Evolutionary conservation across 2,329 filamentous ascomycete genomes (phyloP).

Genomic region (Phialophora macrospora): DNA sequence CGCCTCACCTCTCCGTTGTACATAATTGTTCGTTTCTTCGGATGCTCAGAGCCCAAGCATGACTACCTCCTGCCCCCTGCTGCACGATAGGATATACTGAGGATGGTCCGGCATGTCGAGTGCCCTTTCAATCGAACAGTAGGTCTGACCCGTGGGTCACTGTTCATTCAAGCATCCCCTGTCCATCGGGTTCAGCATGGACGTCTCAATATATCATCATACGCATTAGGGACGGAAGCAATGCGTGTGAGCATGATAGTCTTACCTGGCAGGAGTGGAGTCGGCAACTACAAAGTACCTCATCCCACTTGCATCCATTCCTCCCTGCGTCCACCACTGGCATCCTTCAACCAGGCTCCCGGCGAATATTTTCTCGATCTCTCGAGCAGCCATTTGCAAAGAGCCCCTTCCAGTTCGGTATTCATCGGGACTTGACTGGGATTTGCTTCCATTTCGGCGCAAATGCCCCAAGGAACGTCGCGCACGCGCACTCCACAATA

Average conservation of each 20-base stretch:
- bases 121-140: no score
- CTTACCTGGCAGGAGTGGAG: no score
- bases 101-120: no score
- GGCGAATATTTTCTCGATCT: not conserved
- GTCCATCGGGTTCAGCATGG: no score
- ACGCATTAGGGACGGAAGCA: no score
- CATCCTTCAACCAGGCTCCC: not conserved
- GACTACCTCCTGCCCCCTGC: not conserved
- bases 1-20: not conserved
- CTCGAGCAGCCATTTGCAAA: not conserved
- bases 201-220: no score
- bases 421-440: not conserved
- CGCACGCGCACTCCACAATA: not conserved
- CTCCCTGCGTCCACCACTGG: no score
- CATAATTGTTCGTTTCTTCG: not conserved
- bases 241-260: no score
- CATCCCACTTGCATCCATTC: not conserved
- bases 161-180: no score
- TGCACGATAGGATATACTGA: not conserved
- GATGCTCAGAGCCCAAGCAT: not conserved
- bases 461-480: not conserved
- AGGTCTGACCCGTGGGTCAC: no score
- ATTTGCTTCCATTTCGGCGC: not conserved
- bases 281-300: no score
- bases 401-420: not conserved